Evolutionary conservation across 345 rosid genomes (phyloP), one percentile per base, ranked within the genome.

Genomic region (Dipteronia sinensis): DNA sequence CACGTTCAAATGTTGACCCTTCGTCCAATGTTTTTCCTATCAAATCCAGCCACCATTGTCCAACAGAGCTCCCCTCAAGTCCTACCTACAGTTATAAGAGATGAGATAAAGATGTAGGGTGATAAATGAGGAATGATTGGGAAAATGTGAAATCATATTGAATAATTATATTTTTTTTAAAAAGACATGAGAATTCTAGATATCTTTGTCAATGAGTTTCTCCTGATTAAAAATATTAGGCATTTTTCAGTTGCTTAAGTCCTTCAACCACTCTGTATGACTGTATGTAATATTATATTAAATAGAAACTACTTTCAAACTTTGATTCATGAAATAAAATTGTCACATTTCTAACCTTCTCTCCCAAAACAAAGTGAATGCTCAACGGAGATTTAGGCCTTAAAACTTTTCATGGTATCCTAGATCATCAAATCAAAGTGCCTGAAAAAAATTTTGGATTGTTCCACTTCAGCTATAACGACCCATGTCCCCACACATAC

Each of bases 11-110:
- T 8, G 87, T 72, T 67, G 87, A 85, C 71, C 90, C 88, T 55
- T 91, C 91, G 63, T 83, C 89, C 77, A 93, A 84, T 67, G 90
- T 88, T 83, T 85, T 91, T n/a, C 93, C 95, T 19, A 93, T 89
- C 85, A 81, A 77, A 55, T 91, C 95, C 79, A 87, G 78, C 97
- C 97, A 93, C 97, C 90, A 91, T 67, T 91, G 93, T 56, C 97
- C 97, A 75, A 88, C 83, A 59, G 91, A 82, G 81, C 97, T 93
- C 67, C 94, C 94, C 79, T 93, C 97, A 79, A 88, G 91, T 73
- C 97, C 97, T 68, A 93, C 95, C 97, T 92, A 81, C 65, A 64
- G 47, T 42, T 2, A 11, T 40, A 63, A 65, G 40, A 31, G 10
- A 13, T 40, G 55, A 81, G 16, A 17, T 34, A 38, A 59, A 71